Conservation (phyloP, 1,139 yeast genomes). For the Geotrichum europaeum region DNA sequence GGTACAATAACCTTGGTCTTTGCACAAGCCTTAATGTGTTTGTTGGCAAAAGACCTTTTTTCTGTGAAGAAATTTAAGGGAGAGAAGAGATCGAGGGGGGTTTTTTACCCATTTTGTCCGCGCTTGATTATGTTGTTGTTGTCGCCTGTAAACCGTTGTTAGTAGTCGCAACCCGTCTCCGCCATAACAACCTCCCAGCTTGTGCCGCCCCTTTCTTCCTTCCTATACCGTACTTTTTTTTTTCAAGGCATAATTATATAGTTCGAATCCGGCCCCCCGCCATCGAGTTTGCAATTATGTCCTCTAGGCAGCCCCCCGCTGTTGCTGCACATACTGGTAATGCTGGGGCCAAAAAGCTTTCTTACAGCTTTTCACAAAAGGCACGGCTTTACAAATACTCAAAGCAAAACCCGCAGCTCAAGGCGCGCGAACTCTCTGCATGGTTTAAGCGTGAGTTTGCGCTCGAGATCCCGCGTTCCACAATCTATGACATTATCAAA, state of each 20-base stretch:
- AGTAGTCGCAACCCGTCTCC: background rate
- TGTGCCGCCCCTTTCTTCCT: background rate
- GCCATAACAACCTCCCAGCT: background rate
- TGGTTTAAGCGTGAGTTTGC: background rate
- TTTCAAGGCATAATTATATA: too few species aligned
- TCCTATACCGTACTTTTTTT: background rate
- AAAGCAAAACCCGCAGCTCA: slow-evolving; percentile 85
- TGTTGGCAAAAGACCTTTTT: too few species aligned
- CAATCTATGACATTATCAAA: background rate
- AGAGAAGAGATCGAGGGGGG: too few species aligned
- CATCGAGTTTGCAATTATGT: background rate
- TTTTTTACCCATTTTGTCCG: background rate
- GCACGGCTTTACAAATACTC: slow-evolving; percentile 25
- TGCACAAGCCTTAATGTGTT: too few species aligned
- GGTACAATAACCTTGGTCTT: too few species aligned
- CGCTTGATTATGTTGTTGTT: background rate
- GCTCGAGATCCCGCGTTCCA: background rate
- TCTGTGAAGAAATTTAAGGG: too few species aligned
- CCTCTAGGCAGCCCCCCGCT: background rate
- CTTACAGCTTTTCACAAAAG: background rate
- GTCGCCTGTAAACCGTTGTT: background rate
- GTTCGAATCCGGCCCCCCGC: too few species aligned
- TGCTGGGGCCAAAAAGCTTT: background rate
- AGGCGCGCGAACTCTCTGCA: slow-evolving; percentile 57
- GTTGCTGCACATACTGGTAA: background rate